Conservation (phyloP, 2,329 filamentous ascomycete genomes). For the Mycosphaerella sp. region DNA sequence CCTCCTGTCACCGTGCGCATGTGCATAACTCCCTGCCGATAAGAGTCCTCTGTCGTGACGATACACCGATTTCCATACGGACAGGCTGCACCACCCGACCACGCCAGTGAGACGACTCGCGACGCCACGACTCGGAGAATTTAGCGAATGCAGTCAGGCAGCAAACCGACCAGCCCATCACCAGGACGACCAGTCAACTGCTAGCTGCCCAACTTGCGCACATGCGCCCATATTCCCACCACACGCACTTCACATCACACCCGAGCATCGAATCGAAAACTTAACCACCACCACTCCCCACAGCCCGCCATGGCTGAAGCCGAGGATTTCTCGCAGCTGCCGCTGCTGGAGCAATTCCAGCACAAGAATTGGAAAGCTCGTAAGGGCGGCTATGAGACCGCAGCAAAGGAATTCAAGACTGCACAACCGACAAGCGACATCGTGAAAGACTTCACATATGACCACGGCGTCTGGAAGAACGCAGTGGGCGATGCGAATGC, state of each 20-base stretch:
- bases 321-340: constrained; percentile 74
- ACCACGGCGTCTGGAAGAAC: constrained; percentile 81
- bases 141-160: not conserved
- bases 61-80: not conserved
- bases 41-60: not conserved
- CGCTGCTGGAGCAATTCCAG: constrained; percentile 70
- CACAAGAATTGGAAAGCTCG: constrained; percentile 98
- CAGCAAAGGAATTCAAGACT: constrained; percentile 75
- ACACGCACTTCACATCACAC: not conserved
- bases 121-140: not conserved
- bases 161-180: not conserved
- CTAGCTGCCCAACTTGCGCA: not conserved
- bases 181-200: not conserved
- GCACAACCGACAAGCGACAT: constrained; percentile 78
- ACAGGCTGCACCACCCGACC: too few species aligned
- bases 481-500: constrained; percentile 94
- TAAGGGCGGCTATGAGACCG: constrained; percentile 91
- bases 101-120: too few species aligned
- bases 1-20: not conserved
- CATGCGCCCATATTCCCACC: not conserved
- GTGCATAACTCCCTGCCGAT: not conserved
- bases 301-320: constrained; percentile 66
- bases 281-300: too few species aligned
- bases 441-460: constrained; percentile 81
- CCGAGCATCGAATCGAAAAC: not conserved